Conservation (phyloP, 2,329 filamentous ascomycete species). For the Cryphonectria carpinicola region DNA sequence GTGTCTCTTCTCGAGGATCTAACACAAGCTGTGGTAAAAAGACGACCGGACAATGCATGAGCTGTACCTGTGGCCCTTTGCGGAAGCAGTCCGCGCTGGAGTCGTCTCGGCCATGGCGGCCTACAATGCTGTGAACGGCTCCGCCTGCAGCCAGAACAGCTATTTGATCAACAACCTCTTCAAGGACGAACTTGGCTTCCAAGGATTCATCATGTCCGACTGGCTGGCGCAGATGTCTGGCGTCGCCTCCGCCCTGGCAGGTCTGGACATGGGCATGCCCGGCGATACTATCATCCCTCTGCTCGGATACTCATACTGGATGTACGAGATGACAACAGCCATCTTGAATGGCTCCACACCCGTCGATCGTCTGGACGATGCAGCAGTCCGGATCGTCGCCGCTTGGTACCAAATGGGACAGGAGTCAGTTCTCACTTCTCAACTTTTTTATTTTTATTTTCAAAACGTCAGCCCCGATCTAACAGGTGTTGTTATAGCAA, state of each 20-base stretch:
- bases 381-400: slow-evolving; percentile 60
- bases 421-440: slow-evolving; percentile 40
- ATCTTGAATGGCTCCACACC: slow-evolving; percentile 62
- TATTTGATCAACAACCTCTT: slow-evolving; percentile 75
- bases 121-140: slow-evolving; percentile 77
- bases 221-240: slow-evolving; percentile 80
- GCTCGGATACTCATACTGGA: slow-evolving; percentile 58
- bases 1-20: slow-evolving; percentile 2
- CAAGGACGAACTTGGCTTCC: slow-evolving; percentile 80
- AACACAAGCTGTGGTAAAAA: slow-evolving; percentile 27
- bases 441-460: no score
- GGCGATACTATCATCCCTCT: slow-evolving; percentile 63
- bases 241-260: slow-evolving; percentile 72
- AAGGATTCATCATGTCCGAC: slow-evolving; percentile 80
- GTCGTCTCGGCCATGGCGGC: slow-evolving; percentile 68
- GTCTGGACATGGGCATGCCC: slow-evolving; percentile 67
- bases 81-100: slow-evolving; percentile 70
- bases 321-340: slow-evolving; percentile 56
- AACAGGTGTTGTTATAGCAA: slow-evolving; percentile 32
- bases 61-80: slow-evolving; percentile 79
- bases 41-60: slow-evolving; percentile 78
- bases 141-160: slow-evolving; percentile 79
- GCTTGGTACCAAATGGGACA: slow-evolving; percentile 64
- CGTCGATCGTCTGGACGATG: slow-evolving; percentile 58
- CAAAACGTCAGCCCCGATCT: background rate